These are phyloP conservation scores for Penicillium bialowiezense DNA, from an alignment of 495 filamentous ascomycete species.

Conservation along the genomic window DNA sequence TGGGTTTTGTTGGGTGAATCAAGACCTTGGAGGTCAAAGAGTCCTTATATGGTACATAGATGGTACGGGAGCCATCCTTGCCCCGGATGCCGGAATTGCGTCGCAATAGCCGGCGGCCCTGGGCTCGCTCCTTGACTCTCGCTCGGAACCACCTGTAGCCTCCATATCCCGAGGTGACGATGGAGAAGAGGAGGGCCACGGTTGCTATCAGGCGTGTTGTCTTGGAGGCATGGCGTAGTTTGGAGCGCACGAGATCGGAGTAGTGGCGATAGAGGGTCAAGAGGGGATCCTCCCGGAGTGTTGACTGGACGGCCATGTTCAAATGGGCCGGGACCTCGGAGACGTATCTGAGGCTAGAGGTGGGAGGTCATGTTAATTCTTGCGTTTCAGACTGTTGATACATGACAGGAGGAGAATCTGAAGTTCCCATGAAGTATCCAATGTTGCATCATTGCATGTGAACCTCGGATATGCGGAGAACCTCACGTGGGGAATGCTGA, in stretches of 20 bases:
- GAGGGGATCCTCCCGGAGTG: conserved; percentile 73
- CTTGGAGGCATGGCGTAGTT: conserved; percentile 59
- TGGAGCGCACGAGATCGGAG: conserved; percentile 55
- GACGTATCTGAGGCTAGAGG: conserved; percentile 5
- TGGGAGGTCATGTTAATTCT: conserved; percentile 14
- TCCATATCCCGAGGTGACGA: conserved; percentile 73
- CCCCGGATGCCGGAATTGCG: conserved; percentile 89
- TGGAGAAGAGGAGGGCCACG: conserved; percentile 67
- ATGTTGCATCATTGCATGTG: conserved; percentile 34
- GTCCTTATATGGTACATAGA: conserved; percentile 89
- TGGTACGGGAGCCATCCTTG: conserved; percentile 89
- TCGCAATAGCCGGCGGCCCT: conserved; percentile 73
- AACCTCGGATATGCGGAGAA: conserved; percentile 28
- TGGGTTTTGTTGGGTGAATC: conserved; percentile 87
- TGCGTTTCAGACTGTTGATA: not conserved
- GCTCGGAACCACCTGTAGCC: conserved; percentile 69
- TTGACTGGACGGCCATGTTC: conserved; percentile 83
- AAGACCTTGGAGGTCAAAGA: conserved; percentile 81
- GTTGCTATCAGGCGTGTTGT: conserved; percentile 71
- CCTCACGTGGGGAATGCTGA: conserved; percentile 26
- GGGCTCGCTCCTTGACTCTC: conserved; percentile 70
- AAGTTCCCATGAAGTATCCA: conserved; percentile 18
- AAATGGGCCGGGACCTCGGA: conserved; percentile 11
- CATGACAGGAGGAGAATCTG: conserved; percentile 7
- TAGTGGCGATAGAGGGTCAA: conserved; percentile 67